Evolutionary conservation across 1,284 basidiomycete genomes (phyloP).

Genomic region (Taiwanofungus camphoratus): DNA sequence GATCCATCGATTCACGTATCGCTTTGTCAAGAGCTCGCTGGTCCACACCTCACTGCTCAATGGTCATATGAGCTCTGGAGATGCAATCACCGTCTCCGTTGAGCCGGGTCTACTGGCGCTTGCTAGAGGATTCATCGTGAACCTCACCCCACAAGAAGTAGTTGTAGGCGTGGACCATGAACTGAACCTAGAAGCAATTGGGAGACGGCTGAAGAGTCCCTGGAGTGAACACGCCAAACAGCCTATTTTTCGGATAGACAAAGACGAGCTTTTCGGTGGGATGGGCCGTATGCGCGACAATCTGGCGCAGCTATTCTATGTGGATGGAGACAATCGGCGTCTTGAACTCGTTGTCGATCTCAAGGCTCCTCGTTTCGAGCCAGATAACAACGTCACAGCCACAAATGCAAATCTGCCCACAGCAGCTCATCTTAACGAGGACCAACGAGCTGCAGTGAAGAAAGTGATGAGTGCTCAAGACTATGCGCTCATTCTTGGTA

Average conservation of each 20-base stretch:
- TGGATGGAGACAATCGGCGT: slow-evolving; percentile 58
- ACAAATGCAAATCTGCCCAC: slow-evolving; percentile 2
- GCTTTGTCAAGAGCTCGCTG: slow-evolving; percentile 41
- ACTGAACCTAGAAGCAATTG: slow-evolving; percentile 53
- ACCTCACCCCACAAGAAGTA: slow-evolving; percentile 60
- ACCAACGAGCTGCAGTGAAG: slow-evolving; percentile 70
- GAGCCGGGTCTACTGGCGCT: slow-evolving; percentile 83
- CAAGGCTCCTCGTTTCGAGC: slow-evolving; percentile 56
- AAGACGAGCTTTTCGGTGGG: slow-evolving; percentile 85
- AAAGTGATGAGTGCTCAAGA: slow-evolving; percentile 79
- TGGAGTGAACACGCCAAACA: slow-evolving; percentile 10
- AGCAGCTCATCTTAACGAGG: slow-evolving; percentile 53
- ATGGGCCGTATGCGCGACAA: slow-evolving; percentile 89
- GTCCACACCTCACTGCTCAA: slow-evolving; percentile 52
- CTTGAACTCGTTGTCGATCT: slow-evolving; percentile 82
- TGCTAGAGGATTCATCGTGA: slow-evolving; percentile 78
- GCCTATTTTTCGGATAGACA: slow-evolving; percentile 83
- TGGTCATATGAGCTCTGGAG: slow-evolving; percentile 75
- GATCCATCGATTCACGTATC: slow-evolving; percentile 57
- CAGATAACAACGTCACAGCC: slow-evolving; percentile 16
- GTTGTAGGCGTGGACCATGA: slow-evolving; percentile 79
- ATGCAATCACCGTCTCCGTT: slow-evolving; percentile 81
- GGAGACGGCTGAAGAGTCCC: slow-evolving; percentile 33
- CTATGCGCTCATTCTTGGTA: slow-evolving; percentile 90
- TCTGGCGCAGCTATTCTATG: slow-evolving; percentile 85